A percentile compares a stretch with the other conserved stretches of the same genome.
These are phyloP conservation scores for Talaromyces sp. DNA, from an alignment of 2,329 filamentous ascomycete genomes.

Conservation along the genomic window DNA sequence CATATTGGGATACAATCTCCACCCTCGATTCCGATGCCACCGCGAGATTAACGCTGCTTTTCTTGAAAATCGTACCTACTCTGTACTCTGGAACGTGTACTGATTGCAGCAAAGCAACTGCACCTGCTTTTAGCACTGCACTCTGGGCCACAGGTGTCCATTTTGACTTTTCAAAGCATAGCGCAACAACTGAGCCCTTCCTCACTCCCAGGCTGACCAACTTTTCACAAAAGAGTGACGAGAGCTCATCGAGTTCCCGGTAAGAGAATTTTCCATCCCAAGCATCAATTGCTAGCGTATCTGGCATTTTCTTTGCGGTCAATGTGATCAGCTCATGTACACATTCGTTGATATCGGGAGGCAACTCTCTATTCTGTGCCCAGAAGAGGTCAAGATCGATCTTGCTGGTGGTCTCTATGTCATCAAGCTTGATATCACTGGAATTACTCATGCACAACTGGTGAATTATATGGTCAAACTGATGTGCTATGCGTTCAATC, in stretches of 20 bases:
- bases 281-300: constrained; percentile 24
- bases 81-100: constrained; percentile 4
- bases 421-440: background rate
- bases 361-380: constrained; percentile 3
- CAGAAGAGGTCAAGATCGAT: constrained; percentile 6
- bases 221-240: constrained; percentile 28
- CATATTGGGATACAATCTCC: background rate
- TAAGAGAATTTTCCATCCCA: constrained; percentile 32
- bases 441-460: background rate
- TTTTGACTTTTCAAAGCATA: constrained; percentile 31
- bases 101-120: background rate
- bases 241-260: constrained; percentile 30
- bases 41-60: background rate
- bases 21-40: background rate
- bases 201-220: constrained; percentile 32
- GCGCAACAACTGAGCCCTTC: constrained; percentile 24
- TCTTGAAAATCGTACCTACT: constrained; percentile 44
- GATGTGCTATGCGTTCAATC: constrained; percentile 33
- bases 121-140: constrained; percentile 26
- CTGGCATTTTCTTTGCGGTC: constrained; percentile 15
- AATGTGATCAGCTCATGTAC: constrained; percentile 26
- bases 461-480: constrained; percentile 2
- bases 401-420: background rate
- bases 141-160: constrained; percentile 20
- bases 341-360: background rate